These are phyloP conservation scores for Macrophomina tecta DNA, from an alignment of 2,329 filamentous ascomycete species.

Conservation along the genomic window DNA sequence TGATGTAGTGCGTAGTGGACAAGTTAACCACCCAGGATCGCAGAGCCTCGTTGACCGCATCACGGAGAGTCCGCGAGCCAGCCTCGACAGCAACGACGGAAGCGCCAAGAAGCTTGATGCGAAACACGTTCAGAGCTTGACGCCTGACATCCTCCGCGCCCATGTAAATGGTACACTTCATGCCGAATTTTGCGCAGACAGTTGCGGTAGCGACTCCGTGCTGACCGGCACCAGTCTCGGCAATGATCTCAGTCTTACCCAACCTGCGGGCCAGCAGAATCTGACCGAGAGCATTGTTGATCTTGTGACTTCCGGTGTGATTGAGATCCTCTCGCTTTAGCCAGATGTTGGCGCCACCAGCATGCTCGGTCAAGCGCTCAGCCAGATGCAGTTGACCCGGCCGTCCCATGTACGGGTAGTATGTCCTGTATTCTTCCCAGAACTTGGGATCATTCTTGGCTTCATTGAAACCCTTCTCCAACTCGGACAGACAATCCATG, in stretches of 20 bases:
- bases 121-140: conserved; percentile 97
- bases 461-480: conserved; percentile 88
- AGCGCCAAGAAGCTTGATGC: conserved; percentile 94
- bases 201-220: conserved; percentile 98
- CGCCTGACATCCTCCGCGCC: conserved; percentile 95
- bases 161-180: conserved; percentile 99
- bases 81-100: conserved; percentile 92
- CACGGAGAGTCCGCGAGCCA: conserved; percentile 70
- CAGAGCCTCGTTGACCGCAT: conserved; percentile 86
- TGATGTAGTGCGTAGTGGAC: conserved; percentile 97
- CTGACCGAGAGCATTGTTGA: conserved; percentile 90
- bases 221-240: conserved; percentile 95
- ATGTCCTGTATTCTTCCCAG: conserved; percentile 95
- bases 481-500: conserved; percentile 92
- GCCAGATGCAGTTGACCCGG: conserved; percentile 91
- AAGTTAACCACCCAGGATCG: conserved; percentile 95
- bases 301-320: conserved; percentile 98
- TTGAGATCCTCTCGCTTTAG: conserved; percentile 97
- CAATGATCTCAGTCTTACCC: conserved; percentile 96
- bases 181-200: conserved; percentile 95
- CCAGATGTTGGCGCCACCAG: conserved; percentile 95
- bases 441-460: conserved; percentile 87
- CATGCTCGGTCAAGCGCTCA: conserved; percentile 83
- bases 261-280: conserved; percentile 81
- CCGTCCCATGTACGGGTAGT: conserved; percentile 97